phyloP scores from a whole-genome alignment of 768 basidiomycete species.

The Clavulina sp. region DNA sequence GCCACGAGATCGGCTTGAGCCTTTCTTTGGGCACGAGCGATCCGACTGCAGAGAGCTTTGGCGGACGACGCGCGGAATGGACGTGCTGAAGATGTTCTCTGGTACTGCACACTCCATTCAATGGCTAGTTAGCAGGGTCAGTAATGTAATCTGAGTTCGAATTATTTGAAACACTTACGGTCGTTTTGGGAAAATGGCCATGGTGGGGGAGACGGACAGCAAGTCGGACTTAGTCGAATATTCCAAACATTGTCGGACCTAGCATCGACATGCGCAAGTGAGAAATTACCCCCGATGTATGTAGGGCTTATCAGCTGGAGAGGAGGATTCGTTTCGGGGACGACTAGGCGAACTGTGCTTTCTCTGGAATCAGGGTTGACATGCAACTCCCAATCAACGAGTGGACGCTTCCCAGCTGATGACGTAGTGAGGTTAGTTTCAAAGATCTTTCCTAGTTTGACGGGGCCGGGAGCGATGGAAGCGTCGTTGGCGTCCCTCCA shows the following conservation, averaged over 20 bases:
- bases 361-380: conserved; percentile 12
- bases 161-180: conserved; percentile 2
- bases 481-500: too few species aligned
- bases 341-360: conserved; percentile 10
- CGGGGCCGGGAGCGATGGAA: too few species aligned
- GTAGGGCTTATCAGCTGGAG: conserved; percentile 14
- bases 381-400: conserved; percentile 16
- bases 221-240: conserved; percentile 18
- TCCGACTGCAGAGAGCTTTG: conserved; percentile 6
- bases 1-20: conserved; percentile 6
- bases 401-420: too few species aligned
- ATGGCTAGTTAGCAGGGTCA: conserved; percentile 6
- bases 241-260: conserved; percentile 13
- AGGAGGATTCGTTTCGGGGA: conserved; percentile 14
- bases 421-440: too few species aligned
- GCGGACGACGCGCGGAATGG: conserved; percentile 2
- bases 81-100: conserved; percentile 16
- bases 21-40: conserved; percentile 5
- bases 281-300: conserved; percentile 6
- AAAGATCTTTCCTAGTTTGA: too few species aligned
- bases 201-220: conserved; percentile 16
- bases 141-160: not conserved
- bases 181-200: conserved; percentile 21
- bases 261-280: not conserved
- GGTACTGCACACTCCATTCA: conserved; percentile 17